phyloP scores from a whole-genome alignment of 257 asterid species.

The Rubia yunnanensis region DNA sequence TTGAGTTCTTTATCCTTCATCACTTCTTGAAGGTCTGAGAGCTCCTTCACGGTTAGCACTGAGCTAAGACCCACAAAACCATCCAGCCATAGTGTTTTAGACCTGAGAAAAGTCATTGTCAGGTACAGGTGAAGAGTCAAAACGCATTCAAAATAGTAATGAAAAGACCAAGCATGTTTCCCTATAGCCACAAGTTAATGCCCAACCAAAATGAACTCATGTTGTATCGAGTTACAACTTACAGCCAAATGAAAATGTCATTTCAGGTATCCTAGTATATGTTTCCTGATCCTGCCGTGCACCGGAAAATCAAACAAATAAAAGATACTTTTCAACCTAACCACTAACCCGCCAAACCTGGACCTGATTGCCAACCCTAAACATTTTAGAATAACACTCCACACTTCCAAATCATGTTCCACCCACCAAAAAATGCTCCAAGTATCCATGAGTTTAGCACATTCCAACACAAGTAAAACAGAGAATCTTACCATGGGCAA shows the following conservation, averaged over 20 bases:
- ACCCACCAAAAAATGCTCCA: neutral
- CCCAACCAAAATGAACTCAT: neutral
- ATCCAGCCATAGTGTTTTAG: constrained; percentile 86
- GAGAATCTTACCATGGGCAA: constrained; percentile 77
- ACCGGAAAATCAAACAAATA: too few relatives aligned
- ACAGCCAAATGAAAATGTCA: neutral
- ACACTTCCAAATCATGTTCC: neutral
- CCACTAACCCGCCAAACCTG: too few relatives aligned
- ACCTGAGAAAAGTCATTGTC: constrained; percentile 35
- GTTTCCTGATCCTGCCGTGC: too few relatives aligned
- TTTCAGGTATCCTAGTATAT: neutral
- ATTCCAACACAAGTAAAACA: neutral
- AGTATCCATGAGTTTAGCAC: neutral
- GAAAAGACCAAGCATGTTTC: too few relatives aligned
- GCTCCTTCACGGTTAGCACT: constrained; percentile 66
- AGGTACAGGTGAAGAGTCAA: neutral
- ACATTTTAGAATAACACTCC: neutral
- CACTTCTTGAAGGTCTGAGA: constrained; percentile 92
- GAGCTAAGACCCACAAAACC: constrained; percentile 65
- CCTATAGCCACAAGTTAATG: neutral
- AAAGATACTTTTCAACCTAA: too few relatives aligned
- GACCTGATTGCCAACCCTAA: too few relatives aligned
- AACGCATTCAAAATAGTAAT: too few relatives aligned
- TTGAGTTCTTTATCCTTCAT: constrained; percentile 96
- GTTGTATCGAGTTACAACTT: too few relatives aligned